These are phyloP conservation scores for Aulographum hederae DNA, from an alignment of 2,329 filamentous ascomycete species.

Conservation along the genomic window DNA sequence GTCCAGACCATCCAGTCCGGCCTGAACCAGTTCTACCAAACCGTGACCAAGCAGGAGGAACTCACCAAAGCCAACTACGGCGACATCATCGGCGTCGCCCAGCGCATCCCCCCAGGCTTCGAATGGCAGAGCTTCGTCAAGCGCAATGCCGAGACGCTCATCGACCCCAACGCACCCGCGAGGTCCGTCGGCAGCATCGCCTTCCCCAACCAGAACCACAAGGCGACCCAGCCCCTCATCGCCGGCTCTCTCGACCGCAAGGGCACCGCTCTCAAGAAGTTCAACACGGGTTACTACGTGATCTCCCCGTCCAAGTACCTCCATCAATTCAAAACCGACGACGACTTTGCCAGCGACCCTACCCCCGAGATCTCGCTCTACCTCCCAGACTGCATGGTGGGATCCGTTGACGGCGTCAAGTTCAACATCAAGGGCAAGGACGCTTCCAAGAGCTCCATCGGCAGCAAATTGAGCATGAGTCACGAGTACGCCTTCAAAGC, in stretches of 20 bases:
- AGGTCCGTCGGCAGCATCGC: conserved; percentile 54
- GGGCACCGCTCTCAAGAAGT: conserved; percentile 69
- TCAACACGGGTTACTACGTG: conserved; percentile 71
- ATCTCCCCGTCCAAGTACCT: conserved; percentile 75
- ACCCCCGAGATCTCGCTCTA: conserved; percentile 78
- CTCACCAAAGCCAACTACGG: conserved; percentile 63
- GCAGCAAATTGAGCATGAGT: conserved; percentile 60
- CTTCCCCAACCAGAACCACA: conserved; percentile 82
- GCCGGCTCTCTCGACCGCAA: conserved; percentile 84
- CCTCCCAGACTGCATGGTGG: conserved; percentile 74
- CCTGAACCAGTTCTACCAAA: conserved; percentile 66
- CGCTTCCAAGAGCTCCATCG: conserved; percentile 54
- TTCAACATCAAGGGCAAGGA: conserved; percentile 96
- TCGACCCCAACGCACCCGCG: conserved; percentile 58
- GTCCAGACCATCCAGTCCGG: conserved; percentile 67
- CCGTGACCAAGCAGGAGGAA: conserved; percentile 64
- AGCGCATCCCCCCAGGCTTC: conserved; percentile 65
- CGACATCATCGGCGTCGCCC: conserved; percentile 62
- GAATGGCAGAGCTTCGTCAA: conserved; percentile 78
- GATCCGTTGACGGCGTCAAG: conserved; percentile 54
- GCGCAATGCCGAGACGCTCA: conserved; percentile 52
- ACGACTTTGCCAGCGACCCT: conserved; percentile 54
- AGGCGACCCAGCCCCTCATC: conserved; percentile 61
- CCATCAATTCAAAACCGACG: conserved; percentile 92
- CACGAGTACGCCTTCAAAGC: conserved; percentile 81